Conservation (phyloP, 2,329 filamentous ascomycete species). For the Colletotrichum sp. region DNA sequence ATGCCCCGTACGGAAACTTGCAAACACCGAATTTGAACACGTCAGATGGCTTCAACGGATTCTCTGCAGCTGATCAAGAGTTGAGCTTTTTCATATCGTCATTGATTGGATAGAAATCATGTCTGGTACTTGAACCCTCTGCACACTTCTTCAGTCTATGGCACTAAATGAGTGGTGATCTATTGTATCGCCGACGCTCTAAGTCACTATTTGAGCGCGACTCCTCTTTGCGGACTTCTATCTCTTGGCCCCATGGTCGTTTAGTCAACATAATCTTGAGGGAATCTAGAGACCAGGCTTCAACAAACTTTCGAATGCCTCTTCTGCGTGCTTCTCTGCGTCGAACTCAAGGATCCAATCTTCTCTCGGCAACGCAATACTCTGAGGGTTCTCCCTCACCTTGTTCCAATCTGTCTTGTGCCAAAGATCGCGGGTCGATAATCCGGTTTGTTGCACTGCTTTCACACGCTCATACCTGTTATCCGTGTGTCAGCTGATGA, state of each 20-base stretch:
- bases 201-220: neutral
- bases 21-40: neutral
- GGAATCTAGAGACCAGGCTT: neutral
- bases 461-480: neutral
- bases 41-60: neutral
- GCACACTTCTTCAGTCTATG: neutral
- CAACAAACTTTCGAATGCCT: neutral
- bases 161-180: neutral
- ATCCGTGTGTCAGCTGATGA: neutral
- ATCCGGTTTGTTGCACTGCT: neutral
- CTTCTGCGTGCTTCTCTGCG: neutral
- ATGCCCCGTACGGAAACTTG: neutral
- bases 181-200: accelerated
- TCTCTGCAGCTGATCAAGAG: neutral
- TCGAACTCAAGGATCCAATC: neutral
- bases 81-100: neutral
- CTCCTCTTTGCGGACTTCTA: neutral
- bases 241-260: neutral
- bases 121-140: neutral
- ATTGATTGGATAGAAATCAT: neutral
- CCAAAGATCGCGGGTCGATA: neutral
- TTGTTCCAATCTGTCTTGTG: neutral
- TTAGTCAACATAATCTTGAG: neutral
- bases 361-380: neutral
- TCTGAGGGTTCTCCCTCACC: neutral